Evolutionary conservation across 257 asterid genomes (phyloP).

Genomic region (Solanum etuberosum): DNA sequence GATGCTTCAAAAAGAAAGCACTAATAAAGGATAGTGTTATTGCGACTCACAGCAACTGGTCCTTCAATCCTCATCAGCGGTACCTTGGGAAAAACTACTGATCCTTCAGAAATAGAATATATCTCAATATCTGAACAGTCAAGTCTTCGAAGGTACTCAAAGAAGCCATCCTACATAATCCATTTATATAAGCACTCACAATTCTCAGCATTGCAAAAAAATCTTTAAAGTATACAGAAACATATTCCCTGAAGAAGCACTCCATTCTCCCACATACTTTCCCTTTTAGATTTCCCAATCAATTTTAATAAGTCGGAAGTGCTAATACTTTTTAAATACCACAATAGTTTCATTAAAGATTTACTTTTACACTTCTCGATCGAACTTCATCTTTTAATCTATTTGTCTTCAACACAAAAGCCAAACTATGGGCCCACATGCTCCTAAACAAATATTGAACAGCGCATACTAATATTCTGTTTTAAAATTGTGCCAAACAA

Average conservation of each 20-base stretch:
- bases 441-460: neutral
- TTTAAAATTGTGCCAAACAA: neutral
- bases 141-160: conserved; percentile 62
- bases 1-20: neutral
- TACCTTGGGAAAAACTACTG: conserved; percentile 88
- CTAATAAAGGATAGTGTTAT: neutral
- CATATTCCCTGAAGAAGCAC: neutral
- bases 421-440: neutral
- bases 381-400: neutral
- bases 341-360: neutral
- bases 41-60: conserved; percentile 80
- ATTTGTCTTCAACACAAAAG: neutral
- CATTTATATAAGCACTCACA: neutral
- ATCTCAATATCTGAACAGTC: conserved; percentile 90
- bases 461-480: neutral
- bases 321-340: neutral
- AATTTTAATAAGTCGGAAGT: neutral
- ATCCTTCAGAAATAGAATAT: conserved; percentile 89
- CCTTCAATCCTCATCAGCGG: conserved; percentile 98
- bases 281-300: neutral
- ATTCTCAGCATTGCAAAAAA: neutral
- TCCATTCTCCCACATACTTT: neutral
- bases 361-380: neutral
- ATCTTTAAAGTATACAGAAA: neutral
- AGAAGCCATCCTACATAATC: conserved; percentile 64